Base-by-base conservation (phyloP, 2,329 filamentous ascomycete species). In the Ophiostoma quercus region DNA sequence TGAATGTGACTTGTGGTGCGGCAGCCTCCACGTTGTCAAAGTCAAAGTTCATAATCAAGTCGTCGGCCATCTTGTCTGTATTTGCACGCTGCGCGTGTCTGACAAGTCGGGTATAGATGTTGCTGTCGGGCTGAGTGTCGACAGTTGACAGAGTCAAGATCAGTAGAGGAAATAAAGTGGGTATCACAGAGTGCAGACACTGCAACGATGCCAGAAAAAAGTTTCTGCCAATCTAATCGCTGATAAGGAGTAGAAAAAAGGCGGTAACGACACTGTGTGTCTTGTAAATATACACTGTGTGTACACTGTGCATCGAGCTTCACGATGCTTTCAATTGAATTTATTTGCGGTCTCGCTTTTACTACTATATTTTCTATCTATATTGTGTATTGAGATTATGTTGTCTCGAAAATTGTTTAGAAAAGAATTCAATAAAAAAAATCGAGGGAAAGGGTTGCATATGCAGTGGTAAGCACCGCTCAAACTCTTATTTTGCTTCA, bases 1-100 rank as follows among this genome's bases (percentile, higher is more conserved):
- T 95, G 79, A 96, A 92, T 74, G 84, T 88, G 72, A 85, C 82
- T 69, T 85, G 81, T 6, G 85, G 83, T 71, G 88, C 84, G 69
- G 92, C 57, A n/a, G 70, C 78, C 14, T 90, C 85, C 22, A 82
- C 85, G 72, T 92, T 88, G 37, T 87, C 85, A 70, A 97, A 82
- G 75, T 92, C 89, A 78, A 98, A 97, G 76, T 98, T 98, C 77
- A 98, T 83, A 70, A 97, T 86, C 87, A 99, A 93, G 88, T 96
- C 92, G 82, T 98, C 94, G 68, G 92, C 92, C 94, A 98, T 97
- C 32, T 51, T 68, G 65, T 47, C 22, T 22, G 29, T 9, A 14
- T 63, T 39, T 41, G 54, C 54, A n/a, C 4, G 25, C 7, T 16
- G 25, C 29, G 29, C 19, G 41, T 25, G 19, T 32, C 29, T 32